Conservation (phyloP, 305 asterid species). For the Solanum hybrid region DNA sequence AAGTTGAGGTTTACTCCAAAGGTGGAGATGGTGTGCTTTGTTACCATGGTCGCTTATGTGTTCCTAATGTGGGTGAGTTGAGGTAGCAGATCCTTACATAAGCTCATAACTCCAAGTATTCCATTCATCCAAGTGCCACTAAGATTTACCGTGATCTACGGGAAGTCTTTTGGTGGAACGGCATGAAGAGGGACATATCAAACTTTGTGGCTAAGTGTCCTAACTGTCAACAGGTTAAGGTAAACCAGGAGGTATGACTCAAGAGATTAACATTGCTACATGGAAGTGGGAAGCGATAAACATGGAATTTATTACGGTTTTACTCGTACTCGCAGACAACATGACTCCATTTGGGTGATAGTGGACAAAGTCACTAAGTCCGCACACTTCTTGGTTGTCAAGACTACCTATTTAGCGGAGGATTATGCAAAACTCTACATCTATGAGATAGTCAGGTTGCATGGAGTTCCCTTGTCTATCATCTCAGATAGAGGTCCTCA, state of each 20-base stretch:
- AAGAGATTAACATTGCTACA: not conserved
- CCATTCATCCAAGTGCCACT: not conserved
- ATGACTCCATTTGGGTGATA: not conserved
- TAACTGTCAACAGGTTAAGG: not conserved
- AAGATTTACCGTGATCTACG: not conserved
- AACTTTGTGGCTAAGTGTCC: not conserved
- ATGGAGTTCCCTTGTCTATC: not conserved
- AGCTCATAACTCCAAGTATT: not conserved
- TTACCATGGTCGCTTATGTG: not conserved
- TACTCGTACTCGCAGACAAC: not conserved
- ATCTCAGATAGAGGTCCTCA: not conserved
- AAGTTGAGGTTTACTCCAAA: not conserved
- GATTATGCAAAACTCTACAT: not conserved
- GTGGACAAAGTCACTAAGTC: not conserved
- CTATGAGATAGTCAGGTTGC: not conserved
- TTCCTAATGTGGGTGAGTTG: not conserved
- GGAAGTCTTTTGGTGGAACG: not conserved
- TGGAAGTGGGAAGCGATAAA: not conserved
- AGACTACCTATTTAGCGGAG: not conserved
- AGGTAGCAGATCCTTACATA: not conserved
- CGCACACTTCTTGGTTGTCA: not conserved
- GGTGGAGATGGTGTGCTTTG: not conserved
- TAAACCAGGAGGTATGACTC: not conserved
- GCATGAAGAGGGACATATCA: not conserved
- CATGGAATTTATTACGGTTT: not conserved